Evolutionary conservation across 331 rosid species (phyloP), one percentile per base, ranked within the genome.

Genomic region (Quercus lobata): DNA sequence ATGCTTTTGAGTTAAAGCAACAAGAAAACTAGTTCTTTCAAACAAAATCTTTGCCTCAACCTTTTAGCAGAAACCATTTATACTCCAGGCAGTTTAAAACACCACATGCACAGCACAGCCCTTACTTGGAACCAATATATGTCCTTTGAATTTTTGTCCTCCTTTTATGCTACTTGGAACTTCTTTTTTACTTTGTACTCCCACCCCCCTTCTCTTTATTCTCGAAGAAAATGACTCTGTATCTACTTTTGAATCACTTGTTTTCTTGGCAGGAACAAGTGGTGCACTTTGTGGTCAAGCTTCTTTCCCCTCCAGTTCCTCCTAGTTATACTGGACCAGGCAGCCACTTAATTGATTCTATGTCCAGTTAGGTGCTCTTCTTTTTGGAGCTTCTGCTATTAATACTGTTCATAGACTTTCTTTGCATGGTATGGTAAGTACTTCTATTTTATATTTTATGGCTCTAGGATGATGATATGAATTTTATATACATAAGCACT

Each of bases 391-490:
- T 78, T 92, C 96, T 35, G 56, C 84, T 74, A 49, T 88, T n/a
- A 96, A 92, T 76, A 83, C 86, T 46, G 89, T 90, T 78, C 97
- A 92, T 57, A 90, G 89, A 74, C 86, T 92, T 80, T 83, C 93
- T 60, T 86, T 92, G 87, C 92, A 90, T 78, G 97, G 97, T 41
- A 77, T 85, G 60, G 97, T 92, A 87, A 87, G 97, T 78, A 14
- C 60, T 53, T 75, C 25, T 73, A 54, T 27, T 68, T 18, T 65
- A 7, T 32, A 17, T 73, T 53, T 56, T 55, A 44, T 57, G 75
- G 49, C 35, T 63, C 35, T 32, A 18, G 71, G 24, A 7, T 66
- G 69, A 61, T 4, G 25, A 52, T 71, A 66, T 32, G 71, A 68
- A 65, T 69, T 76, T 60, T 54, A 57, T 57, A 11, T 41, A 53